These are phyloP conservation scores for Mimosa pudica DNA, from an alignment of 306 rosid genomes.

Conservation along the genomic window DNA sequence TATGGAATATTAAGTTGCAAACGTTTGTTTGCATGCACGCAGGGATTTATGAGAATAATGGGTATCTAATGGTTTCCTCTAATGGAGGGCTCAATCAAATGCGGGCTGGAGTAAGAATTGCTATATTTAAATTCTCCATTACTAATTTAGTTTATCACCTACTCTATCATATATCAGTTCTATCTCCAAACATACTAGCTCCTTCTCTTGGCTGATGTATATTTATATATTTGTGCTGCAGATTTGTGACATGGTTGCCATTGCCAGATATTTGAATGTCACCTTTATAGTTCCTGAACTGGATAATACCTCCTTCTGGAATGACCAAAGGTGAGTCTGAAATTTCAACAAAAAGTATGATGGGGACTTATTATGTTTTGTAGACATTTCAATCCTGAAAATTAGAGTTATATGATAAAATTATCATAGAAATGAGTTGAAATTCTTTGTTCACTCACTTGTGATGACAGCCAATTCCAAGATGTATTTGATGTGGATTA, in stretches of 20 bases:
- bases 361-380: not conserved
- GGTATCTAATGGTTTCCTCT: slow-evolving; percentile 72
- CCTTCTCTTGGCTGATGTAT: not conserved
- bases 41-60: slow-evolving; percentile 64
- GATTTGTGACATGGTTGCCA: slow-evolving; percentile 77
- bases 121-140: not conserved
- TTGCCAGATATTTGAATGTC: slow-evolving; percentile 63
- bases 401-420: not conserved
- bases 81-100: slow-evolving; percentile 80
- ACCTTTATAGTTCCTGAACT: slow-evolving; percentile 69
- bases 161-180: not conserved
- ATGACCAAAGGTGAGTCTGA: slow-evolving; percentile 56
- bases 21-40: slow-evolving; percentile 13
- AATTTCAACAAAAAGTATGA: not conserved
- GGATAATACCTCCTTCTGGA: slow-evolving; percentile 73
- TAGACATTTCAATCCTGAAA: not conserved
- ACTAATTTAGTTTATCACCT: not conserved
- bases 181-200: not conserved
- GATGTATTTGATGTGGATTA: slow-evolving; percentile 71
- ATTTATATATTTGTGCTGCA: slow-evolving; percentile 22
- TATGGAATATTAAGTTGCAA: not conserved
- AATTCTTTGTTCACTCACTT: not conserved
- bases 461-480: slow-evolving; percentile 50
- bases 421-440: not conserved
- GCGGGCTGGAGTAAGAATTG: slow-evolving; percentile 63